Evolutionary conservation across 805 yeast genomes (phyloP).

Genomic region (Torulaspora franciscae): DNA sequence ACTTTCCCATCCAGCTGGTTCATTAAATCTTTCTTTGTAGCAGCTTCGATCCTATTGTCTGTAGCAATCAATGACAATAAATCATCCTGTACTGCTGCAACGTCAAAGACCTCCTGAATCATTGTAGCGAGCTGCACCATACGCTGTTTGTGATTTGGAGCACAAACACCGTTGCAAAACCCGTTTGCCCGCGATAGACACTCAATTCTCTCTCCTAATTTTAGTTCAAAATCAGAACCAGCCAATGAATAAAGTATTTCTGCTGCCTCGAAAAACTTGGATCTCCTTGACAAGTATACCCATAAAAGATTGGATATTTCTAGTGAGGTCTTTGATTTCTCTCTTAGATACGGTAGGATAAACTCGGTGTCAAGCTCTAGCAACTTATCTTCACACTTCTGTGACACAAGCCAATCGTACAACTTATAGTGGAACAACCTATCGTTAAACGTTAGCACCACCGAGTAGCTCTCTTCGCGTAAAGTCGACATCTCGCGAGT

Average conservation of each 20-base stretch:
- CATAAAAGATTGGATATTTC: conserved; percentile 79
- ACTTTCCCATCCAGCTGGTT: conserved; percentile 58
- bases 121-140: conserved; percentile 64
- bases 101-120: conserved; percentile 77
- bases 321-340: conserved; percentile 56
- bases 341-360: conserved; percentile 70
- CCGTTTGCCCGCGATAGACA: conserved; percentile 89
- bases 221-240: conserved; percentile 62
- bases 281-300: conserved; percentile 82
- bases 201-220: conserved; percentile 73
- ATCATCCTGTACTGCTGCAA: conserved; percentile 75
- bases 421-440: conserved; percentile 86
- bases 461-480: conserved; percentile 66
- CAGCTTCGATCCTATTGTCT: conserved; percentile 45
- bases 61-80: conserved; percentile 41
- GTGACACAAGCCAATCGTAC: conserved; percentile 85
- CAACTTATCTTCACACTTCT: conserved; percentile 70
- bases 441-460: conserved; percentile 71
- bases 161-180: conserved; percentile 78
- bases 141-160: conserved; percentile 69
- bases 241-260: conserved; percentile 69
- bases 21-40: conserved; percentile 48
- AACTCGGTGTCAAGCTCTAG: conserved; percentile 78
- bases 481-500: conserved; percentile 46
- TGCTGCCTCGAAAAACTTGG: conserved; percentile 79